Base-by-base conservation (phyloP, 192 early-diverging fungal genomes). In the Podila verticillata region DNA sequence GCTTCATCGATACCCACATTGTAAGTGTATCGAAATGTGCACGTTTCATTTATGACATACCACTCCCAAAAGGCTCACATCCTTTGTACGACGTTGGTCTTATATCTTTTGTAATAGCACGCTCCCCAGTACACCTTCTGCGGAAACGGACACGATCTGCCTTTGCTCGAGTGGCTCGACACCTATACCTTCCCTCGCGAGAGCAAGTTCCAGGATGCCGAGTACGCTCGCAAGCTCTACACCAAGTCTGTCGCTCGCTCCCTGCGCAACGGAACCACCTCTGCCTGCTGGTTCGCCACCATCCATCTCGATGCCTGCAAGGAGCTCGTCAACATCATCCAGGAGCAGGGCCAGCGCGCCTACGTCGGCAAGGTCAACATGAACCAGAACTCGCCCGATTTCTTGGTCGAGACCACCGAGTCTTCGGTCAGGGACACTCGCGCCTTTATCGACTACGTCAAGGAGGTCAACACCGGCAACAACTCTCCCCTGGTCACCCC, bases 331-430 rank as follows among this genome's bases (percentile, higher is more conserved):
- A 87, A 95, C 35, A 86, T 93, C 29, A 88, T 95, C 57, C 84
- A 90, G 44, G 78, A 86, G 44, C 78, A 86, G n/a, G 97, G 96
- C 9, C 97, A 99, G 82, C 93, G 97, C 64, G 96, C 93, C 24
- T 95, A 90, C 75, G 91, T 99, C 39, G 97, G 97, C 22, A 97
- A 98, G 75, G 96, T 99, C 63, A 95, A 95, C 87, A 99, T 99
- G 97, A 95, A 97, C 82, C 84, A 91, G 66, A 95, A 97, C 75
- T 81, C 89, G 1, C 95, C 95, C 29, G 87, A 91, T 36, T 92
- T 87, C 72, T 94, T 96, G 81, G 75, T 89, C 29, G 95, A 98
- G 80, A 75, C 85, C 22, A 92, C 92, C 8, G 86, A 91, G 32
- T 78, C 85, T 24, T 92, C 89, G 70, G 68, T 97, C 31, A 66